Evolutionary conservation across 225 moss, liverwort and hornwort species (phyloP), one percentile per base, ranked within the genome.

Genomic region (Marchantia polymorpha): DNA sequence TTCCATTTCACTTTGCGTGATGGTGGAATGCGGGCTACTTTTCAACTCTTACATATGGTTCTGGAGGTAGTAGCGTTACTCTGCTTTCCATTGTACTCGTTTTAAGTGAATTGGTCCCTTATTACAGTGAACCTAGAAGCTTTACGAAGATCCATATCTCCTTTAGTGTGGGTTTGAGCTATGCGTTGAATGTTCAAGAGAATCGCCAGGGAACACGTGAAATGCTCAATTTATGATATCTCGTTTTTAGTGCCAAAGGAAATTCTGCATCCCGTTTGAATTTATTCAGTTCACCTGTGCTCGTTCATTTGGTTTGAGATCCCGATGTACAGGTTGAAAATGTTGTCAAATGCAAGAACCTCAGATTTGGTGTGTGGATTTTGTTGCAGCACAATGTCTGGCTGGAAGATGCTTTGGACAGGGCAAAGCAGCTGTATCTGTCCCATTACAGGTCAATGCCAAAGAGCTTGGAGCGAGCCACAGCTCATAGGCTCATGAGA

Each of bases 21-120:
- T 90, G 93, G 99, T 73, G 99, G 99, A 59, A 99, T 99, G 99
- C 95, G 95, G 82, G 95, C 95, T 48, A 95, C 99, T 71, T 99
- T 99, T 82, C 97, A 99, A 82, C 89, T 99, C 48, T 89, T 99
- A 60, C 94, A 99, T 71, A 99, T 99, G 97, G 97, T 99, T 80
- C 93, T 99, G 13, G 97, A 99, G 97, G 97, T 97, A 83, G 71
- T 64, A 69, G 12, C 69, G n/a, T 11, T 7, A 78, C 67, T 78
- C 20, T 68, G 10, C 78, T 52, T 8, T 29, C 7, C 8, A 69
- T 31, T 73, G 23, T 53, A 29, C 26, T 27, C 25, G 11, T 27
- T 22, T 7, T 23, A 1, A 56, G 19, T 56, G 56, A 56, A 3
- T 56, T 1, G 13, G 39, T 39, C 39, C 39, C 5, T 5, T 5